Evolutionary conservation across 768 basidiomycete genomes (phyloP), one percentile per base, ranked within the genome.

Genomic region (Psilocybe subaeruginosa): DNA sequence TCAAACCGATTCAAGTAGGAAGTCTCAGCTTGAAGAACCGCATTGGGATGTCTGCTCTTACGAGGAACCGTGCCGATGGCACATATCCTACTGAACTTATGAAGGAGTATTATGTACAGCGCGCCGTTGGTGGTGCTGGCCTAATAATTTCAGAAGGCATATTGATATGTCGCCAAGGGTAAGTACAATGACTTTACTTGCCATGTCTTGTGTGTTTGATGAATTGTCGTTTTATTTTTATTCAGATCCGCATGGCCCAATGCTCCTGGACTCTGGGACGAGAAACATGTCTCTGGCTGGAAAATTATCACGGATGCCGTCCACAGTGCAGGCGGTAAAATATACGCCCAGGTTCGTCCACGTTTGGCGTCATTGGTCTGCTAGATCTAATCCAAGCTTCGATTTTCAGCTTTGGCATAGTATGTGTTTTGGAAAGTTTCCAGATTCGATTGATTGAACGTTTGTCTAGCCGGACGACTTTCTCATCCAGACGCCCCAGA

Each of bases 191-290:
- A 8, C 51, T n/a, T n/a, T 11, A 35, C 54, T 16, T 58, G 17
- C 4, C 39, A 17, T 35, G 39, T 9, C 4, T 2, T 7, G 49
- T 31, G 30, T 12, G 45, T 8, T 41, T 31, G 46, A 5, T 8
- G 51, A 37, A 9, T 55, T 45, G 11, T 35, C 50, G 33, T 35
- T 35, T 35, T 11, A 8, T 6, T 30, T 37, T 31, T 27, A 43
- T 47, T 37, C 48, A 81, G 81, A 6, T 73, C 80, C 5, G 77
- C 80, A 62, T 82, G 77, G 77, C 73, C 72, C 12, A 67, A 76
- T 59, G 77, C 77, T 5, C 81, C 81, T 12, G 82, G 82, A 2
- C 77, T 82, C 33, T 83, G 81, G 80, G 78, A 68, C 60, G 61
- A 72, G 16, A 76, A 77, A 27, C 81, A 83, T 62, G 72, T 79